Base-by-base conservation (phyloP, 2,329 filamentous ascomycete genomes). In the Monilinia vaccinii-corymbosi region DNA sequence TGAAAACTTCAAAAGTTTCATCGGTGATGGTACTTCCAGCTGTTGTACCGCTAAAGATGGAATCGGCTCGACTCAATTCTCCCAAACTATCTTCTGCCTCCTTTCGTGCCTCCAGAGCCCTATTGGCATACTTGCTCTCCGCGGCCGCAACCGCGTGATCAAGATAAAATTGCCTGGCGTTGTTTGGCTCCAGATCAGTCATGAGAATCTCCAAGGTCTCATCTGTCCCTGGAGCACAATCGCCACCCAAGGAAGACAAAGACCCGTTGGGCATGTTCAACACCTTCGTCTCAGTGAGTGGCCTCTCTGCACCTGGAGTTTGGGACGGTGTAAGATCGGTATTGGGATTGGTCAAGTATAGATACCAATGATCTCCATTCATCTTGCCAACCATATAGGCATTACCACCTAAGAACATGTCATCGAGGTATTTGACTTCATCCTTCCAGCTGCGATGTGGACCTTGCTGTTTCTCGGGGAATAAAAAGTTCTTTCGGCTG, bases 371-470 rank as follows among this genome's bases (percentile, higher is more conserved):
- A 74, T 99, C 94, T 61, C 94, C 93, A 69, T 99, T 99, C 93
- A 97, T 97, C 78, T 97, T 97, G 71, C 94, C 94, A 66, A 99
- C 95, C 92, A 97, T 96, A 75, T 99, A 99, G 55, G 94, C 94
- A 74, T 93, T 97, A 59, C 94, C 94, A 60, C 89, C 87, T 63
- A 88, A 80, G 73, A 99, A 97, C 75, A 92, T 89, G 72, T 89
- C 87, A 76, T 99, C 94, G 64, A 99, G 81, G 69, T 87, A 96
- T 69, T 87, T 88, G 71, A 97, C 93, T 74, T 99, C 94, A 72
- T 97, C 88, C 68, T 91, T 88, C 94, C 94, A 99, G 84, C 92
- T 97, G 64, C 91, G 88, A 75, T 99, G 94, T 58, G 94, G 94
- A 9, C 92, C 92, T 60, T 84, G 89, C 77, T 99, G 94, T 74